phyloP scores from a whole-genome alignment of 768 basidiomycete species.

The Crepidotus variabilis region DNA sequence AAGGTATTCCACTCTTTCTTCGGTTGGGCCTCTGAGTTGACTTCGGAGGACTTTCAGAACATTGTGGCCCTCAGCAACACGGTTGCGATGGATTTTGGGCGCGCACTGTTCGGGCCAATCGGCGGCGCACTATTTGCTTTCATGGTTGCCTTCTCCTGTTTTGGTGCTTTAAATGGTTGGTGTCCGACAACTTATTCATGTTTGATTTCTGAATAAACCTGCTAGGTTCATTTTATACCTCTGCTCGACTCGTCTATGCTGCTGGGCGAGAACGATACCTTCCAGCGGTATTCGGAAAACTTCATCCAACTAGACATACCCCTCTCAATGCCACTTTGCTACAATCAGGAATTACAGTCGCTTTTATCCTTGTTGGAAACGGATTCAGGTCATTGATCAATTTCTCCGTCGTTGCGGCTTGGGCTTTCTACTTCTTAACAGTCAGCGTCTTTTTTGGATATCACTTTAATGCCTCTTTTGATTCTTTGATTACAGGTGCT shows the following conservation, averaged over 20 bases:
- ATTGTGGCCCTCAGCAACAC: slow-evolving; percentile 80
- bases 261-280: slow-evolving; percentile 88
- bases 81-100: slow-evolving; percentile 90
- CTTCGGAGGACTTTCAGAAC: slow-evolving; percentile 27
- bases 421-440: slow-evolving; percentile 86
- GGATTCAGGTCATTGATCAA: slow-evolving; percentile 88
- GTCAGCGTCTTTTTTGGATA: slow-evolving; percentile 37
- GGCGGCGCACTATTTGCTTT: slow-evolving; percentile 86
- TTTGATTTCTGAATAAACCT: background rate
- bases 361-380: slow-evolving; percentile 82
- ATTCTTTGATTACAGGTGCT: slow-evolving; percentile 53
- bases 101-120: slow-evolving; percentile 77
- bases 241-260: slow-evolving; percentile 82
- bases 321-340: slow-evolving; percentile 86
- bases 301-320: slow-evolving; percentile 74
- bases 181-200: background rate
- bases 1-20: slow-evolving; percentile 39
- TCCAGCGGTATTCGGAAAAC: slow-evolving; percentile 75
- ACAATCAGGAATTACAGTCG: slow-evolving; percentile 68
- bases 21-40: background rate
- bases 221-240: slow-evolving; percentile 66
- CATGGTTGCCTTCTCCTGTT: slow-evolving; percentile 92
- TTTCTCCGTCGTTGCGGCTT: slow-evolving; percentile 83
- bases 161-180: slow-evolving; percentile 87
- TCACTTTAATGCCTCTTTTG: background rate